Base-by-base conservation (phyloP, 495 filamentous ascomycete genomes). In the Copromyces sp. region DNA sequence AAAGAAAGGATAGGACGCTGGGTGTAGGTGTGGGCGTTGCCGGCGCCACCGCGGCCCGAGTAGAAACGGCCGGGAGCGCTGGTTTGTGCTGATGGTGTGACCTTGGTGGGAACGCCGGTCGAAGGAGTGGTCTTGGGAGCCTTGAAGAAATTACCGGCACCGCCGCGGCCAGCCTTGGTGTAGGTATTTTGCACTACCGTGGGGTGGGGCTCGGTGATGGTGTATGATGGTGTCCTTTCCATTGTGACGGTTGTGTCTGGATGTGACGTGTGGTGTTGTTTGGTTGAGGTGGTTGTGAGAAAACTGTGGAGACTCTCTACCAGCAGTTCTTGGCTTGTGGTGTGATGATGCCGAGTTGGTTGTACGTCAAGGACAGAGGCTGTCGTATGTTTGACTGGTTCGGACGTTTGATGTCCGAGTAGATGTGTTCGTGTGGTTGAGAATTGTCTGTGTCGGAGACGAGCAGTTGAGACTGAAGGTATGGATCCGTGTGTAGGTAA, bases 31-130 rank as follows among this genome's bases (percentile, higher is more conserved):
- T 92, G 91, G 73, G 94, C 87, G 83, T 98, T 99, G 75, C 95
- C 95, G 65, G 91, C 93, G 40, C 95, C 95, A 68, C 95, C 95
- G 41, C 95, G 91, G 75, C 95, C 95, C 17, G 90, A 89, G 77
- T 87, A 88, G 88, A 91, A 96, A 77, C 86, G 86, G 29, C 5
- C 29, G 69, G 89, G 85, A 38, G 83, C 81, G 68, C 75, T 82
- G n/a, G 71, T 39, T 16, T 77, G 20, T 65, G 53, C 53, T 65
- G 53, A 65, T 65, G 53, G 53, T 44, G 71, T 37, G 70, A 75
- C 20, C 71, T 75, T 74, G 12, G 81, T 84, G 3, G 80, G 77
- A 24, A 84, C 72, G 74, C 82, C 80, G 59, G 79, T 61, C 9
- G 84, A 78, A 5, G 86, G 76, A 69, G 89, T 86, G 65, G 90